Evolutionary conservation across 2,329 filamentous ascomycete species (phyloP).

Genomic region (Lachnellula occidentalis): DNA sequence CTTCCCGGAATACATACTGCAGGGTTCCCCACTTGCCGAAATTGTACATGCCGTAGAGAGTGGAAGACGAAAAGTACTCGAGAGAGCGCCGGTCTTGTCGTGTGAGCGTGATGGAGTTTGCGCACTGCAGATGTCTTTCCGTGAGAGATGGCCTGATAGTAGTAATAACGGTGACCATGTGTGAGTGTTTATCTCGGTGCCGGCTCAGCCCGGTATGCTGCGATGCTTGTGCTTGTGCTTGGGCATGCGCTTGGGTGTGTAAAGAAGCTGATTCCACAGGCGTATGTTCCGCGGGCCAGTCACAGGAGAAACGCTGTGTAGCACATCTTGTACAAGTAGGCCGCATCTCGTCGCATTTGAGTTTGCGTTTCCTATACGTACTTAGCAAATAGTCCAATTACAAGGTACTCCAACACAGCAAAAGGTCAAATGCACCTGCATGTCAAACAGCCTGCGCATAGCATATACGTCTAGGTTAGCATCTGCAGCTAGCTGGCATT

Average conservation of each 20-base stretch:
- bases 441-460: background rate
- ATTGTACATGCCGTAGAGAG: background rate
- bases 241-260: background rate
- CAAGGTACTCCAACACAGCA: background rate
- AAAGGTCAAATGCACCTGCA: background rate
- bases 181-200: background rate
- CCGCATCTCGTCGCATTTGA: background rate
- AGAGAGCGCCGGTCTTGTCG: background rate
- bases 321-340: background rate
- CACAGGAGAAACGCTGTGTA: background rate
- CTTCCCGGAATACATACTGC: background rate
- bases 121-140: background rate
- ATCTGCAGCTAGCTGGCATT: no score
- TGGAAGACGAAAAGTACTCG: background rate
- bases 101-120: background rate
- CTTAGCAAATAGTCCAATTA: background rate
- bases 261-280: no score
- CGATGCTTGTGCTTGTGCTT: background rate
- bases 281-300: background rate
- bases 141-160: background rate
- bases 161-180: background rate
- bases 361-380: background rate
- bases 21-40: background rate
- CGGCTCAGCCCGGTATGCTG: background rate
- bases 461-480: no score